These are phyloP conservation scores for Vaccinium myrtillus DNA, from an alignment of 148 eudicot genomes.

Conservation along the genomic window DNA sequence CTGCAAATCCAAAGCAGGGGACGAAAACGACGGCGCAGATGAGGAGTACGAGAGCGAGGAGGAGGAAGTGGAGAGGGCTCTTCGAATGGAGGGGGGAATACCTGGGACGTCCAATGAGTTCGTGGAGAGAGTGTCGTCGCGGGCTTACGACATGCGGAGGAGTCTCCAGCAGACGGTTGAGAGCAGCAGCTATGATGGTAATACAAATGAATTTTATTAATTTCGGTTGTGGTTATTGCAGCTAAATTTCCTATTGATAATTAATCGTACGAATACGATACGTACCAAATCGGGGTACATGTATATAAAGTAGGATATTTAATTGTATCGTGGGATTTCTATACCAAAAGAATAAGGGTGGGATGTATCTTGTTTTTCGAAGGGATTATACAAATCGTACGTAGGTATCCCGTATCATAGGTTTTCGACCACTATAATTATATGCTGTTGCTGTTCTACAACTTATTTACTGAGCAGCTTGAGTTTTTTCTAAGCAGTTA, in stretches of 20 bases:
- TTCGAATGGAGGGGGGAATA: conserved; percentile 76
- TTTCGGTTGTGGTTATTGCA: too few species aligned
- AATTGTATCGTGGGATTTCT: too few species aligned
- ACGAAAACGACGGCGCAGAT: conserved; percentile 24
- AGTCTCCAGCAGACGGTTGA: conserved; percentile 73
- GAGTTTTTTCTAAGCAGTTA: not conserved
- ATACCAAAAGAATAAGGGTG: too few species aligned
- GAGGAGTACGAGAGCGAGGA: conserved; percentile 7
- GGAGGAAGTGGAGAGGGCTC: conserved; percentile 68
- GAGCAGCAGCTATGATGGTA: conserved; percentile 91
- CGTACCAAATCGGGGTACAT: too few species aligned
- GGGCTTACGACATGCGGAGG: conserved; percentile 90
- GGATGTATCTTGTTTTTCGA: too few species aligned
- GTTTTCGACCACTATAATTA: too few species aligned
- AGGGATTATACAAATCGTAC: too few species aligned
- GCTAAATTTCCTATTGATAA: too few species aligned
- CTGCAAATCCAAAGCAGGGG: conserved; percentile 7
- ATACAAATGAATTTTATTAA: not conserved
- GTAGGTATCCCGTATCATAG: too few species aligned
- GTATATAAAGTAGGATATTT: too few species aligned
- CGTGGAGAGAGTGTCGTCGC: conserved; percentile 84
- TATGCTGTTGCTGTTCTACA: too few species aligned
- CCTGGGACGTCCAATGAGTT: conserved; percentile 81
- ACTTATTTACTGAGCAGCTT: not conserved
- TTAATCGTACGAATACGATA: too few species aligned